A percentile compares a stretch with the other conserved stretches of the same genome.
These are phyloP conservation scores for Chlorella sp. DNA, from an alignment of 139 green algal species.

Conservation along the genomic window DNA sequence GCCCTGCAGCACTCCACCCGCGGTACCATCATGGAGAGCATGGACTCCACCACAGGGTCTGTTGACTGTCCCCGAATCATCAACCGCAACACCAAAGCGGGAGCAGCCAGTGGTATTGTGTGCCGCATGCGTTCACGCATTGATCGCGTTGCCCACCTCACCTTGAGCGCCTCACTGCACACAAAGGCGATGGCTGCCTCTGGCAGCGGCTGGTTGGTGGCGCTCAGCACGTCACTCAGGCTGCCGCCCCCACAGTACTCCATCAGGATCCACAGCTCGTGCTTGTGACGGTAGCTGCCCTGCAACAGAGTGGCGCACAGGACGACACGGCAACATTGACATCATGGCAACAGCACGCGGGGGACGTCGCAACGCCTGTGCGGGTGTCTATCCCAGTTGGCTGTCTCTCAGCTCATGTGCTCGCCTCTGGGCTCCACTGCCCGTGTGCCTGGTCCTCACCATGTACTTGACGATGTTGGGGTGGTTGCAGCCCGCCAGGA, in stretches of 20 bases:
- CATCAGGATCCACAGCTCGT: slow-evolving; percentile 94
- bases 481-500: slow-evolving; percentile 88
- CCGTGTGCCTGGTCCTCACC: too few relatives aligned
- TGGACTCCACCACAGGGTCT: neutral
- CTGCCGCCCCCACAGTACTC: slow-evolving; percentile 95
- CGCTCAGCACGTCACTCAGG: slow-evolving; percentile 78
- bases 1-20: slow-evolving; percentile 31
- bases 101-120: neutral
- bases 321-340: too few relatives aligned
- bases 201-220: slow-evolving; percentile 34
- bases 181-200: slow-evolving; percentile 85
- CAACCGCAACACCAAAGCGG: neutral
- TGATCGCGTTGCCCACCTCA: slow-evolving; percentile 4
- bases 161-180: slow-evolving; percentile 79
- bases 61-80: neutral
- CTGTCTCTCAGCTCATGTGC: too few relatives aligned
- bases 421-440: too few relatives aligned
- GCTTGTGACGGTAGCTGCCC: slow-evolving; percentile 54
- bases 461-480: slow-evolving; percentile 92
- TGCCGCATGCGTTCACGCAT: neutral
- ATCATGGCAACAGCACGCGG: too few relatives aligned
- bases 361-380: too few relatives aligned
- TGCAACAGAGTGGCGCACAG: slow-evolving; percentile 11
- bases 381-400: too few relatives aligned
- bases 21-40: neutral